Evolutionary conservation across 768 basidiomycete genomes (phyloP), one percentile per base, ranked within the genome.

Genomic region (Tulasnella sp.): DNA sequence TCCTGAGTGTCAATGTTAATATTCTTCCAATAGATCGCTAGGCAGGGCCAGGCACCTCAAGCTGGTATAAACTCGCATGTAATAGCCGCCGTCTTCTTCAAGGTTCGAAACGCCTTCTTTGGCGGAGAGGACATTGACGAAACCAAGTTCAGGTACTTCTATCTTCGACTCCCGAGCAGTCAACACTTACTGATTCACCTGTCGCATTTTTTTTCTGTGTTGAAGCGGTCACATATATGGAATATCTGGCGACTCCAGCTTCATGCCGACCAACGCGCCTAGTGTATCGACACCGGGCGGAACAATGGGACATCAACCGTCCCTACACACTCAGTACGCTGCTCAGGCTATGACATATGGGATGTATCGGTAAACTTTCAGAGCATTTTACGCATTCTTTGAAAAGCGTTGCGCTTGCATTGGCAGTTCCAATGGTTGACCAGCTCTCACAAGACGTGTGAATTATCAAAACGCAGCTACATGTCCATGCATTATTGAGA

Each of bases 61-160:
- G 92, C 94, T 9, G 94, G 96, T 12, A 93, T 91, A n/a, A 96
- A 98, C 69, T 91, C 88, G 12, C 83, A 98, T 43, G 79, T 99
- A 48, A 97, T 93, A 5, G 82, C 92, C 2, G 82, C 85, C 1
- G 90, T 90, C 0, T 98, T 97, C 73, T 98, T 98, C 84, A 88
- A 92, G 71, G 89, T 97, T 80, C 82, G 89, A 27, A 83, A 91
- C 64, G 71, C 86, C 15, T 97, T 92, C 73, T 99, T 99, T 74
- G 81, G 84, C 1, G 46, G 46, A 62, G 87, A 92, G 69, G 75
- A 80, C n/a, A 78, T 96, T 53, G 90, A 97, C 68, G 86, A 92
- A 59, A 72, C 68, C 1, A 85, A 88, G 67, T 89, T 84, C 70
- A 87, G 49, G 62, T 62, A 27, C 38, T 19, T 53, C 52, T 11